phyloP scores from a whole-genome alignment of 306 rosid species.

The Cucumis melo region DNA sequence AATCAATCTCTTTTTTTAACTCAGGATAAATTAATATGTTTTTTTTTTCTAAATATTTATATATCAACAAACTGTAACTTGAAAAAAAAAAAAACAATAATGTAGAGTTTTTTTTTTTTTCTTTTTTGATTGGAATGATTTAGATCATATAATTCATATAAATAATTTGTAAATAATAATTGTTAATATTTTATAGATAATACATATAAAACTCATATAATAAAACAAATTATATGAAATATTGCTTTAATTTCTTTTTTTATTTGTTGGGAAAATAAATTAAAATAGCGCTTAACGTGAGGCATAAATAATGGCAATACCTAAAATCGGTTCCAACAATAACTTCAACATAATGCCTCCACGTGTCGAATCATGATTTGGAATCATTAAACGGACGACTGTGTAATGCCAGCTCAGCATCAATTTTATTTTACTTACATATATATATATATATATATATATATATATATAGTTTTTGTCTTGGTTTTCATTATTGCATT shows the following conservation, averaged over 20 bases:
- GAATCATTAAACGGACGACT: not conserved
- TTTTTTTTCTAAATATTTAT: too few species aligned
- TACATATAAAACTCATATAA: not conserved
- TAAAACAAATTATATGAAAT: not conserved
- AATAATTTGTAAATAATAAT: not conserved
- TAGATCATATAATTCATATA: not conserved
- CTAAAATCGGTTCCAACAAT: not conserved
- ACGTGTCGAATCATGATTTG: slow-evolving; percentile 1
- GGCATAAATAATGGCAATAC: not conserved
- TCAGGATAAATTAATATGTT: too few species aligned
- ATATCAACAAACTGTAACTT: not conserved
- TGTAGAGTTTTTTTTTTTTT: not conserved
- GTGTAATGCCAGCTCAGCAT: slow-evolving; percentile 3
- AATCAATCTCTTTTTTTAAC: too few species aligned
- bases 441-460: not conserved
- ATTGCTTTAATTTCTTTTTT: not conserved
- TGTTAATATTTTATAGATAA: not conserved
- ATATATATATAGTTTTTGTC: not conserved
- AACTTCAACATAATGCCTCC: not conserved
- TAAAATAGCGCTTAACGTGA: not conserved
- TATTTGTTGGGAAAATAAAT: too few species aligned
- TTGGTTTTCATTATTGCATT: not conserved
- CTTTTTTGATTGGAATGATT: not conserved
- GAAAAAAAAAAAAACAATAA: not conserved
- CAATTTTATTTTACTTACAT: not conserved